Evolutionary conservation across 768 basidiomycete species (phyloP).

Genomic region (Mycena belliarum): DNA sequence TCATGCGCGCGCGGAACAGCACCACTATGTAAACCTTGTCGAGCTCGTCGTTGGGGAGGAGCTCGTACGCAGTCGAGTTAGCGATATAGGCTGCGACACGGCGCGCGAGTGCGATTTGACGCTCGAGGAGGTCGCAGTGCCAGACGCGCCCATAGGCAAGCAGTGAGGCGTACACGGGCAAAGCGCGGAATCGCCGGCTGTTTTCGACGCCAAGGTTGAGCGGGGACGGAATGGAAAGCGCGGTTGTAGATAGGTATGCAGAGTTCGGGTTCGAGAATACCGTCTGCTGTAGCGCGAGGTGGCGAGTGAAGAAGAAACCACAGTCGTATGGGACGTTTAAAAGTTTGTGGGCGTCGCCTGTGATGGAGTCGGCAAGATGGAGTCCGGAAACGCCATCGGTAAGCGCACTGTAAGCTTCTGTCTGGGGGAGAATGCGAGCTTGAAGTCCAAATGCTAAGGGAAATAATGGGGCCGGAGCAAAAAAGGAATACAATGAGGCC

Average conservation of each 20-base stretch:
- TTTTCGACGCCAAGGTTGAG: conserved; percentile 21
- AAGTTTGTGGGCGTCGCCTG: conserved; percentile 20
- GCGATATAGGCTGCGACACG: conserved; percentile 17
- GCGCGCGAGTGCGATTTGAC: conserved; percentile 18
- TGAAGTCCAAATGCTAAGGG: conserved; percentile 17
- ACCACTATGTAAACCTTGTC: conserved; percentile 18
- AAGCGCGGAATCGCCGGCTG: conserved; percentile 19
- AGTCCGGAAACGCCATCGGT: conserved; percentile 1
- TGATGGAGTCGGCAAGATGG: conserved; percentile 17
- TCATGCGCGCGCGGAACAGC: conserved; percentile 16
- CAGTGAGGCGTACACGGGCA: conserved; percentile 19
- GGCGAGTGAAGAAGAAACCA: conserved; percentile 18
- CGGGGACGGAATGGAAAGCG: conserved; percentile 10
- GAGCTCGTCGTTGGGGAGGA: conserved; percentile 12
- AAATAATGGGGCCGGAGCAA: background rate
- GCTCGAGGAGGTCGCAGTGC: conserved; percentile 14
- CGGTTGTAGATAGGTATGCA: conserved; percentile 8
- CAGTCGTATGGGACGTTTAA: conserved; percentile 20
- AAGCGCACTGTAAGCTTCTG: background rate
- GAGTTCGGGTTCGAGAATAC: conserved; percentile 17
- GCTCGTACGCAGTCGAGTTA: conserved; percentile 11
- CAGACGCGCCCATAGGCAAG: conserved; percentile 18
- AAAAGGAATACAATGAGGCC: too few species aligned
- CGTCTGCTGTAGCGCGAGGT: conserved; percentile 6
- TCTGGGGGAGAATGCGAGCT: conserved; percentile 9